A percentile compares a stretch with the other conserved stretches of the same genome.
These are phyloP conservation scores for Rhizophagus sp. DNA, from an alignment of 192 early-diverging fungal species.

Conservation along the genomic window DNA sequence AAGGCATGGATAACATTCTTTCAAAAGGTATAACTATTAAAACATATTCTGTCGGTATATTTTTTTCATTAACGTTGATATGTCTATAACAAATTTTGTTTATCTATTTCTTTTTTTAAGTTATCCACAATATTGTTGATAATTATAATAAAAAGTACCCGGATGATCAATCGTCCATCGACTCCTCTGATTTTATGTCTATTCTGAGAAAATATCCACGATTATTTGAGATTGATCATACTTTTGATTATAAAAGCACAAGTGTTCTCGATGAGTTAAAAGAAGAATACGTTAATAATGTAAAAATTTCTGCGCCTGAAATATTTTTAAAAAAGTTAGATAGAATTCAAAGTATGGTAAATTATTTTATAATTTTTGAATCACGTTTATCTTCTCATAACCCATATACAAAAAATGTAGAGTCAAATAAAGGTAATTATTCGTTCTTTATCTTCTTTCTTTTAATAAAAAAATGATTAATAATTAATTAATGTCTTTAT, in stretches of 20 bases:
- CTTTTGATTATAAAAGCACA: neutral
- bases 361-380: neutral
- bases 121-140: neutral
- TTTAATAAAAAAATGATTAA: neutral
- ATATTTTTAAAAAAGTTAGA: neutral
- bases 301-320: neutral
- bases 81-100: too few relatives aligned
- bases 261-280: neutral
- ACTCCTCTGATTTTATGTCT: neutral
- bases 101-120: too few relatives aligned
- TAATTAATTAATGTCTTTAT: neutral
- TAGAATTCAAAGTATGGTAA: neutral
- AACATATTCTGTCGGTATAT: neutral
- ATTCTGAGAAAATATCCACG: neutral
- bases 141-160: neutral
- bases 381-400: neutral
- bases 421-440: neutral
- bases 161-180: neutral
- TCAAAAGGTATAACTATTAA: neutral
- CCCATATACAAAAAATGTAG: neutral
- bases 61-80: neutral
- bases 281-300: neutral
- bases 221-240: neutral
- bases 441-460: neutral
- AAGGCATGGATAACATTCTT: neutral